phyloP scores from a whole-genome alignment of 805 yeast species.

The Barnettozyma californica region DNA sequence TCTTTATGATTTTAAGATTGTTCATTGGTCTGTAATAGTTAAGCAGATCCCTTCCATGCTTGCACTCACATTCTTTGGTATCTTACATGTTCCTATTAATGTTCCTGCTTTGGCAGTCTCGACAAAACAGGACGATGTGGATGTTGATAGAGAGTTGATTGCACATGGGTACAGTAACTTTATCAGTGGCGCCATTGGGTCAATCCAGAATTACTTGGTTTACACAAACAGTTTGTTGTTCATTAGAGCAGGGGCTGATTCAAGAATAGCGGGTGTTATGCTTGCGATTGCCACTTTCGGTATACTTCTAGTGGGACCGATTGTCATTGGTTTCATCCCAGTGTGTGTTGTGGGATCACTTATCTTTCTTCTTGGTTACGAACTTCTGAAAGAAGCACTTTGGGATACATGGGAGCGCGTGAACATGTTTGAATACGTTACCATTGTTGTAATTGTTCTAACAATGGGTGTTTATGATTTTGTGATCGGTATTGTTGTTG shows the following conservation, averaged over 20 bases:
- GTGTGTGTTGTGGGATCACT: constrained; percentile 94
- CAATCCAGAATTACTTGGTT: constrained; percentile 91
- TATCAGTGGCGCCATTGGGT: constrained; percentile 76
- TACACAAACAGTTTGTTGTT: constrained; percentile 91
- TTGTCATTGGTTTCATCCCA: constrained; percentile 89
- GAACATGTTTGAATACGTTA: constrained; percentile 70
- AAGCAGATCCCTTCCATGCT: constrained; percentile 86
- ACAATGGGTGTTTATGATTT: constrained; percentile 96
- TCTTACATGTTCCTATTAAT: constrained; percentile 93
- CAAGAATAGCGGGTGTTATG: constrained; percentile 83
- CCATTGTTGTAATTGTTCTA: constrained; percentile 80
- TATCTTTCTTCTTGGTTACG: constrained; percentile 87
- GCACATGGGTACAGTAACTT: constrained; percentile 94
- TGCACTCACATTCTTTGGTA: constrained; percentile 93
- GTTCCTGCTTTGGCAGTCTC: constrained; percentile 96
- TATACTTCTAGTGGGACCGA: constrained; percentile 86
- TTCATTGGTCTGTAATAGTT: constrained; percentile 68
- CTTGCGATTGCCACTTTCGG: constrained; percentile 75
- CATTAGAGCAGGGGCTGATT: constrained; percentile 92
- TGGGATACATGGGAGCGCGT: constrained; percentile 80
- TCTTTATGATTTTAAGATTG: constrained; percentile 60
- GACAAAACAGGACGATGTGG: constrained; percentile 72
- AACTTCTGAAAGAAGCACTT: constrained; percentile 78
- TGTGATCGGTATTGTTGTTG: constrained; percentile 86
- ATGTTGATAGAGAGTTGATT: constrained; percentile 87